Base-by-base conservation (phyloP, 306 rosid genomes). In the Begonia loranthoides region DNA sequence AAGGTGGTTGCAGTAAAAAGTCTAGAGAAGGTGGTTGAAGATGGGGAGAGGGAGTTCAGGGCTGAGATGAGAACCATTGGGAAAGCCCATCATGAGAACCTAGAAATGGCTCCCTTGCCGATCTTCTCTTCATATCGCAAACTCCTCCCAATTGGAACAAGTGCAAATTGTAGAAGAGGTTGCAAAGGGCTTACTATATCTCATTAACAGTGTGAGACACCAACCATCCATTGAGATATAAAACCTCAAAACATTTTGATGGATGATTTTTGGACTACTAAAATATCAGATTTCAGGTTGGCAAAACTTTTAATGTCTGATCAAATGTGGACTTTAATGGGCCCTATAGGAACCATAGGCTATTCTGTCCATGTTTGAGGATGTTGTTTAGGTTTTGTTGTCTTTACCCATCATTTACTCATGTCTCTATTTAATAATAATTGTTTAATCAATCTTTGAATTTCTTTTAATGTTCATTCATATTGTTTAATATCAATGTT, bases 161-260 rank as follows among this genome's bases (percentile, higher is more conserved):
- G 50, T 41, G 9, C 50, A 50, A 60, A 60, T 60, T 11, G 65
- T 57, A 13, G 12, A n/a, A 6, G 65, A 60, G 13, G 50, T 60
- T 19, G 65, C 65, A 2, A 41, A 60, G 57, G 51, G 13, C 22
- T 19, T 39, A 60, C 60, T 68, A 0, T 68, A 68, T 40, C 55
- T 68, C 68, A 68, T 15, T 68, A 68, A 57, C 60, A 62, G 40
- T 68, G 68, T 46, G 39, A 54, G 64, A 0, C 49, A 36, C 57
- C 54, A 8, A 68, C 62, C 41, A 68, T 68, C 22, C 68, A 68
- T 12, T 68, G 68, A n/a, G 73, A 68, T 16, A 22, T 68, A 19
- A 68, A 68, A 28, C 73, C 73, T 21, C 73, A n/a, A n/a, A n/a
- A n/a, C n/a, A n/a, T n/a, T n/a, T n/a, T n/a, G n/a, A n/a, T n/a